Conservation (phyloP, 331 rosid species). For the Quercus tomentella region DNA sequence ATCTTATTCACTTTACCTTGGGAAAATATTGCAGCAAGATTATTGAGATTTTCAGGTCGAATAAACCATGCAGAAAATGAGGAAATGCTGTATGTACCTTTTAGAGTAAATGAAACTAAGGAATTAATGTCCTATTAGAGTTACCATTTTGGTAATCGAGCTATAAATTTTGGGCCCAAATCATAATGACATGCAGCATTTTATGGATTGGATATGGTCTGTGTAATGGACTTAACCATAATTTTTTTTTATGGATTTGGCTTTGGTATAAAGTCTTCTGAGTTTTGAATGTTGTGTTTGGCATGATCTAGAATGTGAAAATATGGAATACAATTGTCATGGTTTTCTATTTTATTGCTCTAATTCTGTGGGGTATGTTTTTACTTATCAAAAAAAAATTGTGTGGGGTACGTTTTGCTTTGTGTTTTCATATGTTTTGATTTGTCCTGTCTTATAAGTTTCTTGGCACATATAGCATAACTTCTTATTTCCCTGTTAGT, state of each 20-base stretch:
- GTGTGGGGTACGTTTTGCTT: not conserved
- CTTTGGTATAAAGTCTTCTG: not conserved
- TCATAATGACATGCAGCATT: not conserved
- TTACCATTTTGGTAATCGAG: not conserved
- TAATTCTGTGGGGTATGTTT: not conserved
- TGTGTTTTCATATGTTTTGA: not conserved
- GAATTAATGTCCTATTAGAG: not conserved
- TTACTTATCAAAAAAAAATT: no score
- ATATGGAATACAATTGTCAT: not conserved
- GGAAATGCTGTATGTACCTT: no score
- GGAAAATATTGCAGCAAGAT: no score
- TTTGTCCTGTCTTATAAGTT: not conserved
- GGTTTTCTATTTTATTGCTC: not conserved
- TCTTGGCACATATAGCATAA: not conserved
- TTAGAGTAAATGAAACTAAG: not conserved
- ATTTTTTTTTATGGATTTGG: not conserved
- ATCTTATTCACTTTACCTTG: no score
- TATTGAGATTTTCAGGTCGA: no score
- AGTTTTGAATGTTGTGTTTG: not conserved
- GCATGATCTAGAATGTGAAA: not conserved
- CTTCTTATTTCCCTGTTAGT: not conserved
- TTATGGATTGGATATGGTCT: not conserved
- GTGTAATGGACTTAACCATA: not conserved
- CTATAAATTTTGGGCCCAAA: not conserved
- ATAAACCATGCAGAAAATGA: no score